phyloP scores from a whole-genome alignment of 176 grass and related monocot species.

The Themeda triandra region DNA sequence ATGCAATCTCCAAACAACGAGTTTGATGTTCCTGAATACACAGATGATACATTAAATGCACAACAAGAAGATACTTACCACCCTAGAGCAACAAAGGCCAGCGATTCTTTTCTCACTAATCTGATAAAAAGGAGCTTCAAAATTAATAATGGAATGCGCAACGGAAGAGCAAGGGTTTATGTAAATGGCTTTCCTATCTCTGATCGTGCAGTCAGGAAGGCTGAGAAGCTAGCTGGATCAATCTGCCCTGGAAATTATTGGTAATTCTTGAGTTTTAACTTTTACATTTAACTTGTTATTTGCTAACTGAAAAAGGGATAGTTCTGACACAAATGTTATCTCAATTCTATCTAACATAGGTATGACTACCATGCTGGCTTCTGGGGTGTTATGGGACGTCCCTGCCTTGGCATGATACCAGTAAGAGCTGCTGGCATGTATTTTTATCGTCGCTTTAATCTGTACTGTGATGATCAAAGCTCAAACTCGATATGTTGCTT shows the following conservation, averaged over 20 bases:
- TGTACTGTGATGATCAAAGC: not conserved
- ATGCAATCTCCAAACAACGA: conserved; percentile 55
- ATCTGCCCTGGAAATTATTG: conserved; percentile 87
- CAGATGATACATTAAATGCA: conserved; percentile 44
- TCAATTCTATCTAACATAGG: conserved; percentile 43
- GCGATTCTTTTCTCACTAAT: conserved; percentile 73
- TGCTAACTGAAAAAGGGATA: conserved; percentile 1
- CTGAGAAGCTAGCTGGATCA: conserved; percentile 76
- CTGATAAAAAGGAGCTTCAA: conserved; percentile 90
- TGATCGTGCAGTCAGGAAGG: conserved; percentile 67
- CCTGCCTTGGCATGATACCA: conserved; percentile 95
- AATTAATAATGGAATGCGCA: conserved; percentile 40
- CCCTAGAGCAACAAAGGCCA: conserved; percentile 35
- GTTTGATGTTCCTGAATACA: conserved; percentile 39
- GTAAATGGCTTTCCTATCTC: conserved; percentile 77
- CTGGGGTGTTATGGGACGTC: conserved; percentile 75
- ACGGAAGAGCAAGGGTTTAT: conserved; percentile 59
- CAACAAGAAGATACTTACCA: conserved; percentile 37
- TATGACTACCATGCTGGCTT: conserved; percentile 90
- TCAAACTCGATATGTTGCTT: conserved; percentile 25
- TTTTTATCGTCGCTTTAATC: not conserved
- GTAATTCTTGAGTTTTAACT: conserved; percentile 32
- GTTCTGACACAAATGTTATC: not conserved
- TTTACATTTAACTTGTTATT: conserved; percentile 29
- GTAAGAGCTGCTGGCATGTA: conserved; percentile 50